Evolutionary conservation across 441 rosid species (phyloP).

Genomic region (Macaranga tanarius): DNA sequence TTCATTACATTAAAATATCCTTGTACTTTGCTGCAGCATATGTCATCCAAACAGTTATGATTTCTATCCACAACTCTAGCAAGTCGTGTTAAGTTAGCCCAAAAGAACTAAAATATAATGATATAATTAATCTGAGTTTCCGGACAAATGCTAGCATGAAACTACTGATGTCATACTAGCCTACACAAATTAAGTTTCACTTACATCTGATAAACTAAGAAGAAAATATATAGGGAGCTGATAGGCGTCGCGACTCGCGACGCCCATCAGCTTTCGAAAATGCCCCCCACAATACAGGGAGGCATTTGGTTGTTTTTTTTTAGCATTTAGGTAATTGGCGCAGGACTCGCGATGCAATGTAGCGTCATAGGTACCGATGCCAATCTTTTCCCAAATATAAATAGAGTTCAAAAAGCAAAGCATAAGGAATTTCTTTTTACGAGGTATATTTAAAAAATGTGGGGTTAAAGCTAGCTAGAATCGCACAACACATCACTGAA

Average conservation of each 20-base stretch:
- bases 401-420: neutral
- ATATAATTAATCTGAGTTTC: neutral
- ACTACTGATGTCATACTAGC: conserved; percentile 5
- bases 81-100: conserved; percentile 1
- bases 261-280: no score
- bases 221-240: no score
- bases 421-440: neutral
- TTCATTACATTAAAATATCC: neutral
- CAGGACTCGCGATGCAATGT: no score
- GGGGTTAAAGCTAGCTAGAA: neutral
- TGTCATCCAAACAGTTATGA: conserved; percentile 2
- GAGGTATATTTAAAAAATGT: neutral
- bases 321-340: no score
- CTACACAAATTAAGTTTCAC: conserved; percentile 3
- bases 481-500: neutral
- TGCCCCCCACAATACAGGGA: no score
- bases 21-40: neutral
- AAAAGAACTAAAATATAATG: neutral
- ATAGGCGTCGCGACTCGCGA: no score
- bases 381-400: no score
- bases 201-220: neutral
- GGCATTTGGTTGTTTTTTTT: no score
- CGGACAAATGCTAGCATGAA: neutral
- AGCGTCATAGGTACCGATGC: no score
- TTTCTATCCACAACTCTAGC: neutral